Conservation (phyloP, 2,329 filamentous ascomycete genomes). For the Fusarium anguioides region DNA sequence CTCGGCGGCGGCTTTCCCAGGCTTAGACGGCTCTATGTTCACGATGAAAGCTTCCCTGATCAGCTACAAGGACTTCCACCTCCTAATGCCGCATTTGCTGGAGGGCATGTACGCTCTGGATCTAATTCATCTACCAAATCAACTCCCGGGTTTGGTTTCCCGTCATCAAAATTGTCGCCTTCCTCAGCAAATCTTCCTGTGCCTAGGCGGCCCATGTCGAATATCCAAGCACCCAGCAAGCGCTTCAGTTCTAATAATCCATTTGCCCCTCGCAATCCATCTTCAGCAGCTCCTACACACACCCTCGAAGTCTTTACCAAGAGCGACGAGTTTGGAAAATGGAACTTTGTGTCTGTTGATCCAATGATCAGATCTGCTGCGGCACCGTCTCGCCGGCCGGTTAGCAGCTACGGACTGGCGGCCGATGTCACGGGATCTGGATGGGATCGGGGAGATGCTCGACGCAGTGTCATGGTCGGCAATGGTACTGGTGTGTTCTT, state of each 20-base stretch:
- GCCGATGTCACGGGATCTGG: slow-evolving; percentile 61
- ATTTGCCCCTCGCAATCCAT: slow-evolving; percentile 55
- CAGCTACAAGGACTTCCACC: slow-evolving; percentile 78
- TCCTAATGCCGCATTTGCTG: slow-evolving; percentile 58
- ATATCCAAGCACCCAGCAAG: slow-evolving; percentile 44
- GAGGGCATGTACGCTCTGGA: slow-evolving; percentile 48
- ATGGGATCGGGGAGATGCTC: slow-evolving; percentile 64
- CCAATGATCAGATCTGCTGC: slow-evolving; percentile 46
- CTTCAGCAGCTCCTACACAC: slow-evolving; percentile 57
- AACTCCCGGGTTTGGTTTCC: slow-evolving; percentile 41
- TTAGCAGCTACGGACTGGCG: slow-evolving; percentile 69
- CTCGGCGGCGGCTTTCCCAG: slow-evolving; percentile 79
- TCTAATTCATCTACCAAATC: slow-evolving; percentile 47
- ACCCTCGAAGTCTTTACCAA: slow-evolving; percentile 71
- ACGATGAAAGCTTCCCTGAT: slow-evolving; percentile 85
- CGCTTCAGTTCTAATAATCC: slow-evolving; percentile 72
- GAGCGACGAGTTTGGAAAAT: slow-evolving; percentile 67
- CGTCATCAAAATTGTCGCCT: slow-evolving; percentile 38
- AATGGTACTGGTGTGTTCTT: slow-evolving; percentile 65
- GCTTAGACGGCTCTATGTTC: slow-evolving; percentile 83
- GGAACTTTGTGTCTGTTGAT: slow-evolving; percentile 66
- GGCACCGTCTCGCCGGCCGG: slow-evolving; percentile 54
- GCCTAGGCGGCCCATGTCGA: slow-evolving; percentile 47
- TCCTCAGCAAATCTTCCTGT: slow-evolving; percentile 38
- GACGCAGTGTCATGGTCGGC: slow-evolving; percentile 65